phyloP scores from a whole-genome alignment of 2,329 filamentous ascomycete genomes.

The Beauveria rudraprayagi region DNA sequence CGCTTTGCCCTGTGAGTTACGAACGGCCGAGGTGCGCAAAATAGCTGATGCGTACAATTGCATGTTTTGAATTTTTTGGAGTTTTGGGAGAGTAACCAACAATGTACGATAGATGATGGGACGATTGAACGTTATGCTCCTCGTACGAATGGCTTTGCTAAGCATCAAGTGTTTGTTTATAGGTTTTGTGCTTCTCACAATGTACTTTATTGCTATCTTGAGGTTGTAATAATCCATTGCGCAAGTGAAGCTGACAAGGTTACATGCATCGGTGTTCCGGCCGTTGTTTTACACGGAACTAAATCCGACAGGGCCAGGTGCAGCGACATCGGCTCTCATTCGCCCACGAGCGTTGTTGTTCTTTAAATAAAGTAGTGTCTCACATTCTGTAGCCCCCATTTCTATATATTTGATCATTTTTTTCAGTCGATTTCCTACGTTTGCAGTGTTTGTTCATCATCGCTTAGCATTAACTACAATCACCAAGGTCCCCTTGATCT shows the following conservation, averaged over 20 bases:
- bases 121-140: constrained; percentile 1
- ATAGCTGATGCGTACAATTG: neutral
- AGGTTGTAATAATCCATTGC: neutral
- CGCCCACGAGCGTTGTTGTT: neutral
- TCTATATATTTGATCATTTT: too few relatives aligned
- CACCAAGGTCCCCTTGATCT: neutral
- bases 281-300: neutral
- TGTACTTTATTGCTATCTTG: neutral
- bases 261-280: neutral
- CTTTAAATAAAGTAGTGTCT: neutral
- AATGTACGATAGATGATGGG: neutral
- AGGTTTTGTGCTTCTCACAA: neutral
- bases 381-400: too few relatives aligned
- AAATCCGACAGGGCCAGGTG: neutral
- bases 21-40: neutral
- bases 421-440: neutral
- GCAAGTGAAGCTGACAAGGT: too few relatives aligned
- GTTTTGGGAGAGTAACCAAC: neutral
- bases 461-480: neutral
- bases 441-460: neutral
- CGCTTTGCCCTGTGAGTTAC: neutral
- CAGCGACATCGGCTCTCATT: neutral
- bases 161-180: neutral
- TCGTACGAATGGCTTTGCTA: constrained; percentile 1
- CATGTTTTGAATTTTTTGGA: neutral